These are phyloP conservation scores for Fusarium sp. DNA, from an alignment of 2,329 filamentous ascomycete species.

Conservation along the genomic window DNA sequence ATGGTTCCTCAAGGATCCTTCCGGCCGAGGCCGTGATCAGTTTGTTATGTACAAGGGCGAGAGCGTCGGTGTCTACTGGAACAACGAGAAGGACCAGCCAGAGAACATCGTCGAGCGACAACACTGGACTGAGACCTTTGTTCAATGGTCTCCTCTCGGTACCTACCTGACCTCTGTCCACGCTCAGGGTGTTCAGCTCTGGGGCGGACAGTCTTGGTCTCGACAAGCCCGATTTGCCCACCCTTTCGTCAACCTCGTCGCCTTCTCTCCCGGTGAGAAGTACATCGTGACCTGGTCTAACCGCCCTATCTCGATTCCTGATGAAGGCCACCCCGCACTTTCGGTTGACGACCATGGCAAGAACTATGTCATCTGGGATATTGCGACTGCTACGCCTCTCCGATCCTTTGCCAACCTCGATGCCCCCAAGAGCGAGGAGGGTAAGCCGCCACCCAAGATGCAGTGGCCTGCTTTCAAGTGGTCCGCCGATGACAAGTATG, in stretches of 20 bases:
- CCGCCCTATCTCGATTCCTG: conserved; percentile 90
- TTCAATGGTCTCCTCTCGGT: conserved; percentile 96
- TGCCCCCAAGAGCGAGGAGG: conserved; percentile 67
- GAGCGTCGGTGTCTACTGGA: conserved; percentile 95
- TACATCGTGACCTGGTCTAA: conserved; percentile 98
- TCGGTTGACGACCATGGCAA: conserved; percentile 96
- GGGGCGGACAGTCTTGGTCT: conserved; percentile 91
- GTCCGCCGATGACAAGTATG: conserved; percentile 97
- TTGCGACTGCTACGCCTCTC: conserved; percentile 87
- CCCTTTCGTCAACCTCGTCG: conserved; percentile 93
- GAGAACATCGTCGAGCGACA: conserved; percentile 91
- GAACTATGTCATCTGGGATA: conserved; percentile 99
- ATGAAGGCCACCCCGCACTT: conserved; percentile 84
- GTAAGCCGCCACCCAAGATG: conserved; percentile 82
- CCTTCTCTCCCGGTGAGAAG: conserved; percentile 93
- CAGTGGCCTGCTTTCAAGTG: conserved; percentile 99
- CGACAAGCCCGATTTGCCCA: conserved; percentile 94
- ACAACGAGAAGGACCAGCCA: conserved; percentile 91
- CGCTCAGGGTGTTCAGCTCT: conserved; percentile 95
- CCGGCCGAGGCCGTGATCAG: conserved; percentile 87
- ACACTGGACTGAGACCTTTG: conserved; percentile 98
- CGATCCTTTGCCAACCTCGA: conserved; percentile 95
- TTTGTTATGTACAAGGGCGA: conserved; percentile 95
- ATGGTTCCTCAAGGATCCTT: conserved; percentile 88
- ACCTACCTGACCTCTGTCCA: conserved; percentile 96